Base-by-base conservation (phyloP, 2,329 filamentous ascomycete genomes). In the Dendrostoma leiphaemia region DNA sequence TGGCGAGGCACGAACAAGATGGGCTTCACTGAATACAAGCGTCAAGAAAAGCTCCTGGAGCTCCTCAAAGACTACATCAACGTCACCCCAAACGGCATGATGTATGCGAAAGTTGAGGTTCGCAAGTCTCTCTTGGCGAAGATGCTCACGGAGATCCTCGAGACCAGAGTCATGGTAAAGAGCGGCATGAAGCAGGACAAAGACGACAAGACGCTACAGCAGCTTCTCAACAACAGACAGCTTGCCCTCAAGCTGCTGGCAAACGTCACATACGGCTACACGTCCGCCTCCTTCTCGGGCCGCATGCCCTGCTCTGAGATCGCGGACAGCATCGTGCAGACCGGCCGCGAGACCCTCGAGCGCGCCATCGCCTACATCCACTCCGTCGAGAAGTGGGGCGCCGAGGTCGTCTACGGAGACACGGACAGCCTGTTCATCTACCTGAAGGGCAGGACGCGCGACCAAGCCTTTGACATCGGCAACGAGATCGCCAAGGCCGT, bases 251-350 rank as follows among this genome's bases (percentile, higher is more conserved):
- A 99, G 67, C 79, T 99, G 6, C 90, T 99, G 35, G 94, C 94
- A n/a, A 99, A 99, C 63, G 94, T 99, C 61, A 99, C 94, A 0
- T 99, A 99, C 65, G 94, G 94, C 10, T 99, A 99, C 71, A 94
- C 94, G 0, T 97, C 94, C 3, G 94, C 94, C 0, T 95, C 91
- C 0, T 99, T 97, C 69, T 97, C 93, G 0, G 94, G 94, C 0
- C 85, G 94, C 23, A 97, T 99, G 94, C 94, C 94, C 0, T 99
- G 94, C 69, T 91, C 91, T 1, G 94, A 99, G 69, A 96, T 99
- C 60, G 94, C 94, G 7, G 94, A 99, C 73, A 96, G 91, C 70
- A 99, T 99, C 64, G 94, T 99, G 0, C 93, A 99, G 69, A 96
- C 93, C 0, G 94, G 89, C 1, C 85, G 94, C 12, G 94, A 99